These are phyloP conservation scores for Entoloma clypeatum DNA, from an alignment of 1,284 basidiomycete genomes.

Conservation along the genomic window DNA sequence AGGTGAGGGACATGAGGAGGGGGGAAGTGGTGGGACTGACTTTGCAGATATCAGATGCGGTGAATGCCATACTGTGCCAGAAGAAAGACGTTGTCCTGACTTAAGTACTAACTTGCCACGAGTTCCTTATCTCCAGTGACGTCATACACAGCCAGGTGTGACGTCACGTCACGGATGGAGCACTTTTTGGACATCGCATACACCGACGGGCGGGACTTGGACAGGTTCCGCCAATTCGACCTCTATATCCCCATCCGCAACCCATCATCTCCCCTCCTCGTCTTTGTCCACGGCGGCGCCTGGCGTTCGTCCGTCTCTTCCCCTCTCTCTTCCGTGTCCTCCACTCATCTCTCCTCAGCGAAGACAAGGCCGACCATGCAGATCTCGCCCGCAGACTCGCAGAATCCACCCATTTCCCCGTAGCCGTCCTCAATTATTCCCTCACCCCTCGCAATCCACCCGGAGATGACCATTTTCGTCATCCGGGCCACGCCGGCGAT, in stretches of 20 bases:
- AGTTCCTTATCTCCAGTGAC: slow-evolving; percentile 15
- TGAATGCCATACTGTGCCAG: slow-evolving; percentile 59
- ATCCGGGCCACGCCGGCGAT: slow-evolving; percentile 71
- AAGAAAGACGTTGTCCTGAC: no score
- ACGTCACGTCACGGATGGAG: slow-evolving; percentile 16
- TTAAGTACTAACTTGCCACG: no score
- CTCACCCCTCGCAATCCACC: slow-evolving; percentile 48
- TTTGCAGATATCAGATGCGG: slow-evolving; percentile 72
- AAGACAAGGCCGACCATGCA: slow-evolving; percentile 63
- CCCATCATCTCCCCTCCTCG: slow-evolving; percentile 35
- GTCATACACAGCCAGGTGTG: slow-evolving; percentile 13
- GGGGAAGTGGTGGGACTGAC: slow-evolving; percentile 31
- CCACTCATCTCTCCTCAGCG: slow-evolving; percentile 38
- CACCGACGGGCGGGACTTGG: slow-evolving; percentile 19
- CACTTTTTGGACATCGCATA: slow-evolving; percentile 46
- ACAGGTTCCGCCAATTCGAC: slow-evolving; percentile 45
- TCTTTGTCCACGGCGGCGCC: slow-evolving; percentile 76
- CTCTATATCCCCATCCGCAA: slow-evolving; percentile 34
- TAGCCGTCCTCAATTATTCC: slow-evolving; percentile 73
- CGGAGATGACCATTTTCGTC: slow-evolving; percentile 40
- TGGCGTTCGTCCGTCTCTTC: slow-evolving; percentile 60
- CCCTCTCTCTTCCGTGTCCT: slow-evolving; percentile 2
- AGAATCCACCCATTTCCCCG: slow-evolving; percentile 44
- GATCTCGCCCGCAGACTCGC: slow-evolving; percentile 51
- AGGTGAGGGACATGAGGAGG: slow-evolving; percentile 6